Evolutionary conservation across 345 rosid genomes (phyloP).

Genomic region (Diplotaxis tenuifolia): DNA sequence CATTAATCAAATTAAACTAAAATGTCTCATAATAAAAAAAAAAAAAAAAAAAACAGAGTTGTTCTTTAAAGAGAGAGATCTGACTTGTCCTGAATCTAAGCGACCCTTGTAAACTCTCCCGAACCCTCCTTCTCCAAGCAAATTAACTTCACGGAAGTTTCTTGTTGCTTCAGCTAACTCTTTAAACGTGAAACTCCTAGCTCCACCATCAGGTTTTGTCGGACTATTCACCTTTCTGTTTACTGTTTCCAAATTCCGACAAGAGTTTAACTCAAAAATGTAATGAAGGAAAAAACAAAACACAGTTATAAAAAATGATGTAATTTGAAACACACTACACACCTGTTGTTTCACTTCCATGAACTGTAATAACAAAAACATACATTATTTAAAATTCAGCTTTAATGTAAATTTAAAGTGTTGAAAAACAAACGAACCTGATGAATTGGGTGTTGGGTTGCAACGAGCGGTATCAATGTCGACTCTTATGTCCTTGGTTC

Average conservation of each 20-base stretch:
- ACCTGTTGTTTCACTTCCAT: slow-evolving; percentile 39
- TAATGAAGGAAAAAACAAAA: background rate
- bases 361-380: slow-evolving; percentile 24
- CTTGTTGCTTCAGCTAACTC: slow-evolving; percentile 73
- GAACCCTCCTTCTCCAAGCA: slow-evolving; percentile 95
- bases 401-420: background rate
- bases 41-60: slow-evolving; percentile 2
- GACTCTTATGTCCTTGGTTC: slow-evolving; percentile 56
- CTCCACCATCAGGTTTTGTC: slow-evolving; percentile 48
- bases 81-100: slow-evolving; percentile 73
- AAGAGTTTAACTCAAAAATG: background rate
- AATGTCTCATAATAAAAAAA: background rate
- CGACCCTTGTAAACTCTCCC: slow-evolving; percentile 93
- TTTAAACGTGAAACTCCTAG: slow-evolving; percentile 76
- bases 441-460: slow-evolving; percentile 41
- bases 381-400: background rate
- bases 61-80: slow-evolving; percentile 5
- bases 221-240: slow-evolving; percentile 39
- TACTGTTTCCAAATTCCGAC: slow-evolving; percentile 27
- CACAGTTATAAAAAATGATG: background rate
- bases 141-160: slow-evolving; percentile 71
- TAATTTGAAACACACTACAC: background rate
- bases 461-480: slow-evolving; percentile 63
- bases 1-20: slow-evolving; percentile 15
- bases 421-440: slow-evolving; percentile 47